A percentile compares a stretch with the other conserved stretches of the same genome.
phyloP scores from a whole-genome alignment of 179 eudicot species.

The Beta lomatogona region DNA sequence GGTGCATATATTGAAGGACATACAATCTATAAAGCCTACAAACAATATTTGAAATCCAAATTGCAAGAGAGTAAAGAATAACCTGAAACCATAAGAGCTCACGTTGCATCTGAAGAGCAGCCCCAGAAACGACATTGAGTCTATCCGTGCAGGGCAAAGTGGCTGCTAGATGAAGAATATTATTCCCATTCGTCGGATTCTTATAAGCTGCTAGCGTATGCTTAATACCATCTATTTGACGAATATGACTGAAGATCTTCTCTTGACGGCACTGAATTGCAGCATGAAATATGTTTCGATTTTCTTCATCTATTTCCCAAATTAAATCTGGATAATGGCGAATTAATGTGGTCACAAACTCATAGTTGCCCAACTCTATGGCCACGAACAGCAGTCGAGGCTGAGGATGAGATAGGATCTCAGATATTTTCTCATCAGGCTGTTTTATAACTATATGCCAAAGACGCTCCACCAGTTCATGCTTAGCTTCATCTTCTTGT shows the following conservation, averaged over 20 bases:
- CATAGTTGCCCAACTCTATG: constrained; percentile 27
- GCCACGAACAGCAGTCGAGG: constrained; percentile 24
- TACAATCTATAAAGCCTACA: not conserved
- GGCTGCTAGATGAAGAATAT: constrained; percentile 36
- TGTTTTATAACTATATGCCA: constrained; percentile 29
- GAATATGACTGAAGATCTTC: constrained; percentile 29
- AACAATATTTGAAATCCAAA: no score
- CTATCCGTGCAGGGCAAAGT: constrained; percentile 21
- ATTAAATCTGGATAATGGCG: constrained; percentile 33
- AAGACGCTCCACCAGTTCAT: constrained; percentile 18
- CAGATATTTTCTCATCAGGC: not conserved
- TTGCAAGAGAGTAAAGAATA: not conserved
- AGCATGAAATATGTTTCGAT: constrained; percentile 32
- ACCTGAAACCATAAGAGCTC: constrained; percentile 38
- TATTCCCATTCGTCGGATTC: constrained; percentile 2
- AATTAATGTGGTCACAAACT: constrained; percentile 23
- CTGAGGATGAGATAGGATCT: constrained; percentile 7
- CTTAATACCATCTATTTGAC: constrained; percentile 22
- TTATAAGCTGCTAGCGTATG: constrained; percentile 17
- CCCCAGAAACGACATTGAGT: constrained; percentile 27
- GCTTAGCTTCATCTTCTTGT: not conserved
- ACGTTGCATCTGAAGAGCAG: constrained; percentile 38
- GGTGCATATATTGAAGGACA: no score
- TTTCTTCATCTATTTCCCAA: constrained; percentile 20
- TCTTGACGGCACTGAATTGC: constrained; percentile 33